Evolutionary conservation across 371 early-diverging fungal species (phyloP).

Genomic region (Saksenaea oblongispora): DNA sequence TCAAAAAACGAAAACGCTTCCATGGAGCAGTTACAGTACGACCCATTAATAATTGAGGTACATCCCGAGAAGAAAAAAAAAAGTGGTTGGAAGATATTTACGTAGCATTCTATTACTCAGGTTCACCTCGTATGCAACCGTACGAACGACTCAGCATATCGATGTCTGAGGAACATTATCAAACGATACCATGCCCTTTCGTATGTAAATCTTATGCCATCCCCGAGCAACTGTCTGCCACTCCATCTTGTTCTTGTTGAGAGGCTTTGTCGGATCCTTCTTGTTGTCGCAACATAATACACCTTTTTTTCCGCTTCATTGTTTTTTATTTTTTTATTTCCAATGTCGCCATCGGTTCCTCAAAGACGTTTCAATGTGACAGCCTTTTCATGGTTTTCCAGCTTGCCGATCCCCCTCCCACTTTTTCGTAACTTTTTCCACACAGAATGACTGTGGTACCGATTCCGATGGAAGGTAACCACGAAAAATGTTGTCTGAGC

Average conservation of each 20-base stretch:
- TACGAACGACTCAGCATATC: constrained; percentile 46
- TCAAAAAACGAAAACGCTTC: constrained; percentile 39
- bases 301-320: neutral
- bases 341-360: neutral
- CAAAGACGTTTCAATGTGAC: neutral
- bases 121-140: constrained; percentile 47
- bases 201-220: constrained; percentile 52
- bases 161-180: constrained; percentile 53
- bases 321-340: neutral
- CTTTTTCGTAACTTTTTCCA: neutral
- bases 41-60: constrained; percentile 51
- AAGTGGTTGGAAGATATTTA: neutral
- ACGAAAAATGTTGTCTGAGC: neutral
- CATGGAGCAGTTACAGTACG: constrained; percentile 44
- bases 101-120: constrained; percentile 16
- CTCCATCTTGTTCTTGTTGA: constrained; percentile 53
- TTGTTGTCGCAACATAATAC: constrained; percentile 18
- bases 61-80: constrained; percentile 42
- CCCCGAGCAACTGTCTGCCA: constrained; percentile 55
- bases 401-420: neutral
- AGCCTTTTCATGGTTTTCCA: neutral
- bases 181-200: constrained; percentile 62
- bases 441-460: constrained; percentile 8
- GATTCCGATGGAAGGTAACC: constrained; percentile 17
- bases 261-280: constrained; percentile 47